Conservation (phyloP, 2,329 filamentous ascomycete genomes). For the Exophiala phaeomuriformis region DNA sequence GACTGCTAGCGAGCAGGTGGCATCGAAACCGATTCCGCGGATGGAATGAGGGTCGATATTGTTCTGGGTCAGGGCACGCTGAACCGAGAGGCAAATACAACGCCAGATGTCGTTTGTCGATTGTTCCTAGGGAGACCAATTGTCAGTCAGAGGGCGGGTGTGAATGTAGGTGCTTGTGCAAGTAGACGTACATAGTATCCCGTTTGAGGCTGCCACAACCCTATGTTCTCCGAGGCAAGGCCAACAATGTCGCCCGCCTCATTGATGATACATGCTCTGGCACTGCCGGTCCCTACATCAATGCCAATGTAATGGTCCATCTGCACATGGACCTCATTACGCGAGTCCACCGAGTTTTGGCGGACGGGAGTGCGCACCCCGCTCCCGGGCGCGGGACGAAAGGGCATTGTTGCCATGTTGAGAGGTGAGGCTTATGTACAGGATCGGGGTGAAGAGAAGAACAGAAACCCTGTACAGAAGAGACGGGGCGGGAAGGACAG, state of each 20-base stretch:
- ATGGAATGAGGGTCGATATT: slow-evolving; percentile 68
- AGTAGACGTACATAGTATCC: slow-evolving; percentile 59
- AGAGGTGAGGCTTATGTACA: neutral
- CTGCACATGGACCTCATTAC: slow-evolving; percentile 51
- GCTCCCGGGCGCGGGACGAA: slow-evolving; percentile 15
- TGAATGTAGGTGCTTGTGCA: neutral
- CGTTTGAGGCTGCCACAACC: slow-evolving; percentile 69
- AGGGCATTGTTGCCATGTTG: slow-evolving; percentile 14
- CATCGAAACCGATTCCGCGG: slow-evolving; percentile 91
- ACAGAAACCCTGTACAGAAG: neutral
- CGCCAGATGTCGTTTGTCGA: slow-evolving; percentile 95
- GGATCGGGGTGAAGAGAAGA: neutral
- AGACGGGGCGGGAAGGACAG: neutral
- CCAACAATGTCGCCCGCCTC: slow-evolving; percentile 76
- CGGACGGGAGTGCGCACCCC: slow-evolving; percentile 18
- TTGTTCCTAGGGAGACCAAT: slow-evolving; percentile 62
- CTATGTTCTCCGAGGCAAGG: slow-evolving; percentile 66
- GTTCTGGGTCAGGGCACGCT: slow-evolving; percentile 72
- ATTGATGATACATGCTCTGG: slow-evolving; percentile 92
- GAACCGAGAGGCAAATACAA: slow-evolving; percentile 84
- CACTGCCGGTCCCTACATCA: slow-evolving; percentile 93
- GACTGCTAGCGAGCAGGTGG: slow-evolving; percentile 93
- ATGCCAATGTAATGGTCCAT: slow-evolving; percentile 69
- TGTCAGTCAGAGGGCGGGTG: neutral
- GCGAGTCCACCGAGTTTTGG: slow-evolving; percentile 40